Base-by-base conservation (phyloP, 257 asterid genomes). In the Primulina huaijiensis region DNA sequence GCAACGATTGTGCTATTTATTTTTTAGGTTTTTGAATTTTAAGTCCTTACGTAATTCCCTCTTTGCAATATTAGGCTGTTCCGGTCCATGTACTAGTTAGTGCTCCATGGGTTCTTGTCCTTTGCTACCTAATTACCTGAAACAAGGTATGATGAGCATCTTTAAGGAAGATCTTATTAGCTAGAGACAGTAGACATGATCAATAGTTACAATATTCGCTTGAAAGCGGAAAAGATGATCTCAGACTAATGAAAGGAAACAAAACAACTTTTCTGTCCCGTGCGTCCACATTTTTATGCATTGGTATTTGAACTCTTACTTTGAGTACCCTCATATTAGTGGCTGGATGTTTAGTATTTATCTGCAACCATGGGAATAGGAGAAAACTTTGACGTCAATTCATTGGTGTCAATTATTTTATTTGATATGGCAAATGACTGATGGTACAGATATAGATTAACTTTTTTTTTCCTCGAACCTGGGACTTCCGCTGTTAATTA, bases 11-110 rank as follows among this genome's bases (percentile, higher is more conserved):
- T 43, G 55, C 55, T 43, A 43, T 14, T 43, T 43, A n/a, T 55
- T 16, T 35, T 23, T 55, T 65, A 53, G 52, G 35, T 70, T 55
- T 81, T 53, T 40, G 3, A 53, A 64, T 17, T 69, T 20, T 62
- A 73, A 56, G 35, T 27, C 30, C 30, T 27, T 27, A 27, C 30
- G 3, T 27, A 27, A 27, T 27, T 27, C 30, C 30, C 30, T 27
- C 30, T 27, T 27, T 27, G 30, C 30, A 3, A 27, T 27, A 1
- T 2, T 27, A 27, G 30, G 30, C 30, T 27, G 30, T 27, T 27
- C 30, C 25, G 25, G 25, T 23, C 25, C 1, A 23, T 23, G 0
- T 23, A 23, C 25, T 23, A 23, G 25, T 23, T 23, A 23, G 25
- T 23, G 25, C 25, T 23, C 25, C 25, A 23, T 23, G 25, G 25